These are phyloP conservation scores for Scleroderma citrinum DNA, from an alignment of 768 basidiomycete genomes.

Conservation along the genomic window DNA sequence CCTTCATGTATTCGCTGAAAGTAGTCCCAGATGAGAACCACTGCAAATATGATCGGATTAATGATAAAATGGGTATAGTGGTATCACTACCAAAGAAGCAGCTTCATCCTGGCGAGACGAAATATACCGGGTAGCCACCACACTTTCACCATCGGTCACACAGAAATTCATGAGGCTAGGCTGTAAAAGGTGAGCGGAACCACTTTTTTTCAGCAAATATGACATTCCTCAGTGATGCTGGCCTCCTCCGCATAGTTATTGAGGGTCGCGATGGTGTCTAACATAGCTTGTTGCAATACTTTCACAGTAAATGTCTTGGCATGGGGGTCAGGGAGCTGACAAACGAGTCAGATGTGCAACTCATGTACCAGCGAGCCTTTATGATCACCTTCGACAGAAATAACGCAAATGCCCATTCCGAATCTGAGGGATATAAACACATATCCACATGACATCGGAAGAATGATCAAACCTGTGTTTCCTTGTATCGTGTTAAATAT, in stretches of 20 bases:
- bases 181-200: slow-evolving; percentile 29
- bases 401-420: slow-evolving; percentile 95
- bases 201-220: not conserved
- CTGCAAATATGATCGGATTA: slow-evolving; percentile 29
- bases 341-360: slow-evolving; percentile 5
- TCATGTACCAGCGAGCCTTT: not conserved
- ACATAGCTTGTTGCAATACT: slow-evolving; percentile 77
- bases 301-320: slow-evolving; percentile 69
- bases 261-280: slow-evolving; percentile 75
- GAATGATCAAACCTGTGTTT: slow-evolving; percentile 65
- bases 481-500: slow-evolving; percentile 86
- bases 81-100: slow-evolving; percentile 65
- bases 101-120: slow-evolving; percentile 89
- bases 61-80: not conserved
- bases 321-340: slow-evolving; percentile 73
- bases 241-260: slow-evolving; percentile 72
- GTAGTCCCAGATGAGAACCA: slow-evolving; percentile 96
- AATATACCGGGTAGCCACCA: slow-evolving; percentile 92
- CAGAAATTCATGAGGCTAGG: slow-evolving; percentile 95
- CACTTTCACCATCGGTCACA: slow-evolving; percentile 90
- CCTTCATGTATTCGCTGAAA: slow-evolving; percentile 84
- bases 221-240: slow-evolving; percentile 60
- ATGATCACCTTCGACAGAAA: slow-evolving; percentile 70
- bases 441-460: not conserved
- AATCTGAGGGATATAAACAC: slow-evolving; percentile 47